Evolutionary conservation across 305 asterid genomes (phyloP), one percentile per base, ranked within the genome.

Genomic region (Lippia alba): DNA sequence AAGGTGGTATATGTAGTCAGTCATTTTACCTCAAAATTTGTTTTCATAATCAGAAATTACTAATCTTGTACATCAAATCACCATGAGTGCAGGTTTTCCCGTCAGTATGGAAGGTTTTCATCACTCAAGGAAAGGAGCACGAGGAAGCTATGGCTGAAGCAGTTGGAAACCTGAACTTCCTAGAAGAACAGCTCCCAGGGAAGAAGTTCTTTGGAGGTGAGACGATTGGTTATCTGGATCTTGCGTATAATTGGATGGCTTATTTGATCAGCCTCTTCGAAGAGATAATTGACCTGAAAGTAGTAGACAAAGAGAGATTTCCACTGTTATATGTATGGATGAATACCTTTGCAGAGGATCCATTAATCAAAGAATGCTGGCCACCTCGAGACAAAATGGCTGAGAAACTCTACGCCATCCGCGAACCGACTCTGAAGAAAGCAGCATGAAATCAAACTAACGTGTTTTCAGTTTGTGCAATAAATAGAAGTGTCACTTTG

Each of bases 171-270:
- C 80, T 91, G 45, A 76, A 81, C 48, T 19, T 83, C 58, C 32
- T 86, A 14, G 90, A 91, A 74, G 82, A 87, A 66, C 84, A 74
- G 75, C 84, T 89, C 2, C 73, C 83, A 41, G 94, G 61, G 72
- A 89, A 81, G 89, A 86, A 76, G 33, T 85, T 81, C 74, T 89
- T 85, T 20, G 83, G 87, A 36, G 97, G 92, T 18, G 91, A 89
- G 20, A 63, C 41, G 11, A 82, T 87, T 4, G 96, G 89, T 30
- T 89, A 84, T 78, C 70, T 89, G 14, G 97, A 91, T 70, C 44
- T 89, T 19, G 89, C n/a, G n/a, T n/a, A n/a, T 82, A 24, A 66
- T 79, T 17, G 96, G 95, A 68, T 84, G 91, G 91, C 50, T 87
- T 61, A 82, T 78, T 71, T 86, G 16, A 50, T 73, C 79, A 58